Evolutionary conservation across 768 basidiomycete species (phyloP), one percentile per base, ranked within the genome.

Genomic region (Mrakia blollopis): DNA sequence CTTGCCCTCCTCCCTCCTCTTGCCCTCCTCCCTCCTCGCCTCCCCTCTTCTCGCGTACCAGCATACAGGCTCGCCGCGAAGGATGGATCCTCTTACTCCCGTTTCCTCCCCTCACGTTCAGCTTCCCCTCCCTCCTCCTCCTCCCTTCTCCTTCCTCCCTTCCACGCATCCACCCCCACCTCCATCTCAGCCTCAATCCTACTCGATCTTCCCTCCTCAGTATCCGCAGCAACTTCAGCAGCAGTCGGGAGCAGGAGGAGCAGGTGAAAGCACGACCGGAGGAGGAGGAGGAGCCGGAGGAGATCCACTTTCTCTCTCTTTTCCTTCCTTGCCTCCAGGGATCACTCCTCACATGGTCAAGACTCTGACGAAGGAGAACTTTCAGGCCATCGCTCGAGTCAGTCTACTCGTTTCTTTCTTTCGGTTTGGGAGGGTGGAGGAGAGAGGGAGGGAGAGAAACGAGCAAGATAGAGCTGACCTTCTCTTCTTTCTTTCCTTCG

Each of bases 341-440:
- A 7, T 75, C 2, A 65, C 71, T 7, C 71, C 32, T 5, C 44
- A 73, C n/a, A 68, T 73, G 61, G 50, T 50, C 25, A 41, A 60
- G 28, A 44, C 41, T 32, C 30, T 77, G 41, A 72, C 70, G 11
- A 44, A 50, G 28, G 70, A 71, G 7, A 44, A 50, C 30, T 28
- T 77, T 23, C 9, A 32, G 16, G 32, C 61, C 6, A 2, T 72
- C 41, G 14, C 63, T 14, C 13, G 25, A n/a, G 76, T 77, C 5
- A 65, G 72, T 70, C 50, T 44, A 4, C 44, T 3, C 32, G 30
- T 21, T 30, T 41, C 16, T 28, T 4, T 3, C 5, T 32, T 10
- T 9, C 35, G 30, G 8, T 28, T 69, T 3, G 44, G 44, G 11
- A 14, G 44, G 5, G 44, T 41, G 5, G 44, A 14, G 44, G 44